phyloP scores from a whole-genome alignment of 306 rosid genomes.

The Acacia crassicarpa region DNA sequence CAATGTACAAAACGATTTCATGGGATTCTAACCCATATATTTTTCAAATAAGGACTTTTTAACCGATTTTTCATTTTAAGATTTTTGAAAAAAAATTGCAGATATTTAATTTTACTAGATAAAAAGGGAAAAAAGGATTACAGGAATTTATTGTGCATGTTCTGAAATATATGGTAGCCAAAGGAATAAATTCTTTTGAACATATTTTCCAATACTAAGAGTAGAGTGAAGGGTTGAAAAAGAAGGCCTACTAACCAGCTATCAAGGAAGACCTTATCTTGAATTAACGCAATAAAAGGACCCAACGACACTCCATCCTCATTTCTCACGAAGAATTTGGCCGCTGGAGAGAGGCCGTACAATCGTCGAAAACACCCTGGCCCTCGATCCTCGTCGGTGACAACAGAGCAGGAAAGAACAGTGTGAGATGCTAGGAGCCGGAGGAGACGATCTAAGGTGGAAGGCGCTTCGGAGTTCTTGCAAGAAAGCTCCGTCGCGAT shows the following conservation, averaged over 20 bases:
- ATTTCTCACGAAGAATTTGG: conserved; percentile 20
- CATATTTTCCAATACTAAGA: too few species aligned
- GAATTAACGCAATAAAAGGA: background rate
- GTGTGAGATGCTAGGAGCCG: conserved; percentile 43
- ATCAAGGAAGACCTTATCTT: conserved; percentile 32
- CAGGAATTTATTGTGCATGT: too few species aligned
- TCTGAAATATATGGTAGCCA: too few species aligned
- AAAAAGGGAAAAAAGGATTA: too few species aligned
- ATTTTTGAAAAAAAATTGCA: too few species aligned
- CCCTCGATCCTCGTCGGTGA: background rate
- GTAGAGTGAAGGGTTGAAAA: too few species aligned
- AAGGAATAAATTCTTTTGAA: too few species aligned
- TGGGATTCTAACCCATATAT: too few species aligned
- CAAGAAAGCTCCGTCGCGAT: conserved; percentile 27
- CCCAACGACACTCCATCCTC: conserved; percentile 29
- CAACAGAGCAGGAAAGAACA: conserved; percentile 31
- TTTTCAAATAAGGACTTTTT: too few species aligned
- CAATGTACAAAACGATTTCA: too few species aligned
- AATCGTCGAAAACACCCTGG: conserved; percentile 3
- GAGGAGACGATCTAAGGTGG: conserved; percentile 46
- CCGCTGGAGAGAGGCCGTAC: conserved; percentile 34
- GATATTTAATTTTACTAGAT: too few species aligned
- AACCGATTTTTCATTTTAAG: too few species aligned
- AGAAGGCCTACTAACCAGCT: conserved; percentile 28
- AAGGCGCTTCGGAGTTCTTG: conserved; percentile 34